phyloP scores from a whole-genome alignment of 805 yeast genomes.

The Spathaspora boniae region DNA sequence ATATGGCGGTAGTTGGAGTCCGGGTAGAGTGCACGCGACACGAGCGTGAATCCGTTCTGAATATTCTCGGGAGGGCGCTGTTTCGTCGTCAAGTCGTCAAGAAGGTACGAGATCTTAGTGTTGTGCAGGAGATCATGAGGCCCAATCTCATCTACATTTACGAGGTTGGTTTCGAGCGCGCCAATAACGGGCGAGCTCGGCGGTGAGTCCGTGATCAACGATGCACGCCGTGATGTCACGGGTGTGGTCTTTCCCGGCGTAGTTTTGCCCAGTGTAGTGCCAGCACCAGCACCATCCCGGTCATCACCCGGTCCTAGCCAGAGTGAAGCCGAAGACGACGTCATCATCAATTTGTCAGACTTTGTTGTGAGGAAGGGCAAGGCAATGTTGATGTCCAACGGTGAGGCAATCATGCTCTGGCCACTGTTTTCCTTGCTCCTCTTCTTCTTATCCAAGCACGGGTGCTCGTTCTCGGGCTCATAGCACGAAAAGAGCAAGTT shows the following conservation, averaged over 20 bases:
- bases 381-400: constrained; percentile 41
- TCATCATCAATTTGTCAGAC: constrained; percentile 27
- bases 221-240: constrained; percentile 25
- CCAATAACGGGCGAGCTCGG: constrained; percentile 38
- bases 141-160: constrained; percentile 20
- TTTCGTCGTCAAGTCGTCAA: constrained; percentile 18
- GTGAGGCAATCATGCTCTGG: constrained; percentile 36
- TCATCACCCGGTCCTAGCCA: too few relatives aligned
- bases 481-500: constrained; percentile 59
- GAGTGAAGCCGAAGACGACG: constrained; percentile 11
- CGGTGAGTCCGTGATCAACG: constrained; percentile 15
- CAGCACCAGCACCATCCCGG: too few relatives aligned
- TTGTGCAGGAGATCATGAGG: constrained; percentile 21
- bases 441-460: background rate
- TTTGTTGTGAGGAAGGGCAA: constrained; percentile 41
- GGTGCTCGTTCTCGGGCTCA: constrained; percentile 22
- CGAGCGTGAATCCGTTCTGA: constrained; percentile 33
- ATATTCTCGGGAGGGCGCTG: constrained; percentile 21
- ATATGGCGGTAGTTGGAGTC: constrained; percentile 64
- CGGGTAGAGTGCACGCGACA: constrained; percentile 49
- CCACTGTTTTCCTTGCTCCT: constrained; percentile 3
- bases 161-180: constrained; percentile 35
- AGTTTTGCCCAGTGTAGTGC: too few relatives aligned
- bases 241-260: too few relatives aligned
- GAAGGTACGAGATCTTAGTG: constrained; percentile 26